Percentiles rank a stretch among this genome's conserved stretches.
Evolutionary conservation across 371 early-diverging fungal genomes (phyloP).

Genomic region (Blakeslea trispora): DNA sequence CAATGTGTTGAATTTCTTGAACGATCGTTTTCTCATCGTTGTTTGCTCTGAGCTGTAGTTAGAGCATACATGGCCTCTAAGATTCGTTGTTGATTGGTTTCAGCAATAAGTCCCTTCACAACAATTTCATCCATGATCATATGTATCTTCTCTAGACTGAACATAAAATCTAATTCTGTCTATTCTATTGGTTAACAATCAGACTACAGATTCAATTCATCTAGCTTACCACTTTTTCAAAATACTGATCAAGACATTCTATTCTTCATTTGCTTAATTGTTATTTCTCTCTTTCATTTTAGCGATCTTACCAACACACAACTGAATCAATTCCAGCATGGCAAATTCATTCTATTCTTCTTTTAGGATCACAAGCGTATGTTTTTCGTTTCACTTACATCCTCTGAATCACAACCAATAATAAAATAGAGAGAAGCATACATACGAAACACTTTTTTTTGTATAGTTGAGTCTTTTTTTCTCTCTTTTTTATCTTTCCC

Average conservation of each 20-base stretch:
- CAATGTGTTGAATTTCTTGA: too few relatives aligned
- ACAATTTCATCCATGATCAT: constrained; percentile 53
- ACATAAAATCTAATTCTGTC: constrained; percentile 56
- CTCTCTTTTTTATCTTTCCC: too few relatives aligned
- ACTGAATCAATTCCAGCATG: constrained; percentile 49
- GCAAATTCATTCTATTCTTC: constrained; percentile 47
- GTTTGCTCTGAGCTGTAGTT: too few relatives aligned
- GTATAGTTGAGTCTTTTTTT: background rate
- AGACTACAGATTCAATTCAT: constrained; percentile 6
- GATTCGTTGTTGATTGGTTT: constrained; percentile 39
- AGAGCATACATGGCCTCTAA: constrained; percentile 17
- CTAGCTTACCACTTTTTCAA: constrained; percentile 48
- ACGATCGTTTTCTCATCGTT: too few relatives aligned
- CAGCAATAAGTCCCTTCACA: constrained; percentile 43
- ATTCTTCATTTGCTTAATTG: too few relatives aligned
- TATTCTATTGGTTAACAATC: constrained; percentile 16
- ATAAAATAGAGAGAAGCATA: constrained; percentile 52
- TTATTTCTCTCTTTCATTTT: too few relatives aligned
- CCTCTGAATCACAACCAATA: constrained; percentile 39
- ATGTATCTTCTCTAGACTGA: constrained; percentile 49
- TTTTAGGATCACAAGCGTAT: too few relatives aligned
- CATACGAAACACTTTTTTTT: constrained; percentile 34
- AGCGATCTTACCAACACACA: constrained; percentile 48
- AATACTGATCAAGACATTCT: constrained; percentile 46
- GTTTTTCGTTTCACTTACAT: too few relatives aligned